Conservation (phyloP, 306 rosid genomes). For the Astragalus membranaceus region DNA sequence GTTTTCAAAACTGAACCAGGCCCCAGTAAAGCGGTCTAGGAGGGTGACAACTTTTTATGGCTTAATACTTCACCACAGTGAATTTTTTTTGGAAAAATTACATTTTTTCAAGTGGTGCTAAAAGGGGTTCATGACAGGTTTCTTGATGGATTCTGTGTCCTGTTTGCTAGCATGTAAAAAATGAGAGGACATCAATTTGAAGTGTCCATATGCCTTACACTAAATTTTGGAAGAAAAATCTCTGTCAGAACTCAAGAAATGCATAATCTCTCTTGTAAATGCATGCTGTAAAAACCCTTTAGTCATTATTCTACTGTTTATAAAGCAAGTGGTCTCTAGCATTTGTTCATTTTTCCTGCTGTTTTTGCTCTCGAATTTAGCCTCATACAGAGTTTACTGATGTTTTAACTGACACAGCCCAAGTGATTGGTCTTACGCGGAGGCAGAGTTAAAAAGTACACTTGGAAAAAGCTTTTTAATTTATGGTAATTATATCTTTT, state of each 20-base stretch:
- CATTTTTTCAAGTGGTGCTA: background rate
- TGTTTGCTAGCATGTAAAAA: background rate
- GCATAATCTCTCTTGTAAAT: background rate
- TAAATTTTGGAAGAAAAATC: background rate
- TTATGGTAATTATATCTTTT: constrained; percentile 42
- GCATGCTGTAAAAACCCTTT: background rate
- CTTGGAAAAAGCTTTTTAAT: constrained; percentile 70
- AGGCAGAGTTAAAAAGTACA: constrained; percentile 64
- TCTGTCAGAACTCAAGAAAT: background rate
- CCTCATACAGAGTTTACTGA: constrained; percentile 18
- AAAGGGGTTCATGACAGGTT: background rate
- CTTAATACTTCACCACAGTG: background rate
- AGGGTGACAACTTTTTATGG: background rate
- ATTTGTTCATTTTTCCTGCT: constrained; percentile 6
- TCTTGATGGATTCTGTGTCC: background rate
- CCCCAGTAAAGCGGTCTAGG: background rate
- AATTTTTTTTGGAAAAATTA: background rate
- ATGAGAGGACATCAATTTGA: background rate
- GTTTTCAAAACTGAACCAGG: too few relatives aligned
- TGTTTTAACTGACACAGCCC: constrained; percentile 53
- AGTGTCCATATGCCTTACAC: background rate
- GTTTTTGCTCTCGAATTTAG: constrained; percentile 6
- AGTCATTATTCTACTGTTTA: background rate
- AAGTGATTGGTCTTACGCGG: constrained; percentile 78
- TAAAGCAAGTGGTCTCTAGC: background rate